phyloP scores from a whole-genome alignment of 2,329 filamentous ascomycete genomes.

The Gyromitra esculenta region DNA sequence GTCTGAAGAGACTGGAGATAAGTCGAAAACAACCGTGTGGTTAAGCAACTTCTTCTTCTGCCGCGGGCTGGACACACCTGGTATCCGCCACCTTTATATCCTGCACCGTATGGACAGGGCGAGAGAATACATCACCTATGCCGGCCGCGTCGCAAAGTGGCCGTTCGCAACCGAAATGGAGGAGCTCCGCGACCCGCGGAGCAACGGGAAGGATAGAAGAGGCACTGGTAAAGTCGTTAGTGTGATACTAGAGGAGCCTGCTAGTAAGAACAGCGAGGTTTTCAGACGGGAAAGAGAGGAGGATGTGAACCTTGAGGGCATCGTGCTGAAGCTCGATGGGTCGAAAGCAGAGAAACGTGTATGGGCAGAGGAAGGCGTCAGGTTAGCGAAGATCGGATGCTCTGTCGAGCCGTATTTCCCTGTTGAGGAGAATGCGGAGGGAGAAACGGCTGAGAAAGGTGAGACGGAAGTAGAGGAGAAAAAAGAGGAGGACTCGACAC shows the following conservation, averaged over 20 bases:
- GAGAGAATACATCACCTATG: slow-evolving; percentile 53
- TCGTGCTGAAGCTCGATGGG: slow-evolving; percentile 40
- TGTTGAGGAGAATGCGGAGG: neutral
- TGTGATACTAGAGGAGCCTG: slow-evolving; percentile 49
- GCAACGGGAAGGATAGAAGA: slow-evolving; percentile 26
- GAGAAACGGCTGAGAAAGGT: neutral
- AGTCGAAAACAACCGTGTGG: slow-evolving; percentile 48
- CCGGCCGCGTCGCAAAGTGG: slow-evolving; percentile 52
- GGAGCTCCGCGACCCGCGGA: slow-evolving; percentile 33
- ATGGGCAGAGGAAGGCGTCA: slow-evolving; percentile 45
- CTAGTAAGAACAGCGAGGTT: neutral
- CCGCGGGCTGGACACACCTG: slow-evolving; percentile 50
- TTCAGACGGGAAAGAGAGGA: neutral
- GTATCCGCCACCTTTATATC: slow-evolving; percentile 50
- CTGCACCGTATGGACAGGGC: slow-evolving; percentile 51
- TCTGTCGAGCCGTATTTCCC: slow-evolving; percentile 41
- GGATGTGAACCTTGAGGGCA: neutral
- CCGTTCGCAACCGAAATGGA: slow-evolving; percentile 28
- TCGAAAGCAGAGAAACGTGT: slow-evolving; percentile 22
- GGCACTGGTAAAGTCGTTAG: slow-evolving; percentile 50
- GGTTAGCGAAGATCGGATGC: slow-evolving; percentile 51
- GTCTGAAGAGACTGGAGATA: slow-evolving; percentile 18
- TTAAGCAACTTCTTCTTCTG: slow-evolving; percentile 44
- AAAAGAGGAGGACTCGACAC: neutral
- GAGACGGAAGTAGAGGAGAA: neutral